Evolutionary conservation across 1,284 basidiomycete species (phyloP).

Genomic region (Cryptococcus hybrid): DNA sequence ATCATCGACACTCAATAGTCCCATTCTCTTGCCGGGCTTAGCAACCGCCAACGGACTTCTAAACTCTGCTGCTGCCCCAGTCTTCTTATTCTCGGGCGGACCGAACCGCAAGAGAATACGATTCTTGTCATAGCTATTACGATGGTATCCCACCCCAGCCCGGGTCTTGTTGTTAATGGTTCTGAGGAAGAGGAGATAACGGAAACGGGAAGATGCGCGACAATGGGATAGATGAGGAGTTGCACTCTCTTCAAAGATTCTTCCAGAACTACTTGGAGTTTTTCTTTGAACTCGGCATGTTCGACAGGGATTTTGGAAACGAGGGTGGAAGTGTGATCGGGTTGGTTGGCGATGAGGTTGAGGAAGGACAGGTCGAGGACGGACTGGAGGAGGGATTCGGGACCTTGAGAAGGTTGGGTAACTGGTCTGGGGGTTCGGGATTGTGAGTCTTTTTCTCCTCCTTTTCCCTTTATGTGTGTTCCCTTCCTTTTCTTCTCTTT

Average conservation of each 20-base stretch:
- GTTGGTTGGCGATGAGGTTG: not conserved
- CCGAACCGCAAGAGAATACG: conserved; percentile 40
- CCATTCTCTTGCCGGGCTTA: conserved; percentile 47
- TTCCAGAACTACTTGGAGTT: conserved; percentile 20
- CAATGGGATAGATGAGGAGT: conserved; percentile 35
- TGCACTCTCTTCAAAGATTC: conserved; percentile 37
- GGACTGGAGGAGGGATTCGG: not conserved
- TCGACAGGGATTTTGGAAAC: not conserved
- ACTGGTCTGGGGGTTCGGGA: no score
- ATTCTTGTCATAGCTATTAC: conserved; percentile 14
- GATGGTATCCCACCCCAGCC: not conserved
- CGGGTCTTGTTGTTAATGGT: not conserved
- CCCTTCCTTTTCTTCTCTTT: conserved; percentile 7
- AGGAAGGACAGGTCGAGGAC: not conserved
- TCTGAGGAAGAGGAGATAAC: not conserved
- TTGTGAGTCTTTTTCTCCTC: not conserved
- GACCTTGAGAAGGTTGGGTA: no score
- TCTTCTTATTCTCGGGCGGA: conserved; percentile 14
- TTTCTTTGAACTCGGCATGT: not conserved
- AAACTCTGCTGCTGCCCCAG: conserved; percentile 32
- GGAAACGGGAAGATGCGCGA: conserved; percentile 22
- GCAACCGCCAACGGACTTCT: conserved; percentile 44
- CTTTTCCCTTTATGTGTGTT: conserved; percentile 25
- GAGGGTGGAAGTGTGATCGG: not conserved
- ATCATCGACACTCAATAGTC: not conserved